Conservation (phyloP, 441 rosid genomes). For the Eruca vesicaria region DNA sequence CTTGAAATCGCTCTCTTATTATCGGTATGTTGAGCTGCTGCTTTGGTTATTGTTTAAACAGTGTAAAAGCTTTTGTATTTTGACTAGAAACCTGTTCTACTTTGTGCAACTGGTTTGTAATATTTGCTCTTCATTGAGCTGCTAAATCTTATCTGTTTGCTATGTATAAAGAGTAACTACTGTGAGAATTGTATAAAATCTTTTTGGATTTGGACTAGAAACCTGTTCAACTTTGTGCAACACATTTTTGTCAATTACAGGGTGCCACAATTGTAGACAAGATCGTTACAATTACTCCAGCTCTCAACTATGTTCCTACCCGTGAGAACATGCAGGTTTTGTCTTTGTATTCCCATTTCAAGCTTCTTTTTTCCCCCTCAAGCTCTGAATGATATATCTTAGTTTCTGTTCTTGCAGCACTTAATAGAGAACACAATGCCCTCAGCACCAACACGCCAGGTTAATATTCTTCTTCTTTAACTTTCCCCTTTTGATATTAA, state of each 20-base stretch:
- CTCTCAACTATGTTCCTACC: slow-evolving; percentile 50
- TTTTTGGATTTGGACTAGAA: not conserved
- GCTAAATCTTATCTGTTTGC: not conserved
- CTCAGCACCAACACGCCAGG: slow-evolving; percentile 45
- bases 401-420: slow-evolving; percentile 54
- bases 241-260: slow-evolving; percentile 28
- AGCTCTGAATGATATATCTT: not conserved
- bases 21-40: slow-evolving; percentile 52
- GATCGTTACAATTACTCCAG: slow-evolving; percentile 52
- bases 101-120: not conserved
- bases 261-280: slow-evolving; percentile 72
- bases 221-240: not conserved
- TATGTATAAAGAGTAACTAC: not conserved
- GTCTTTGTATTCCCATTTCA: not conserved
- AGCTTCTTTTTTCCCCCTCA: not conserved
- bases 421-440: slow-evolving; percentile 49
- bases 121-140: not conserved
- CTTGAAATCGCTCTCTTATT: slow-evolving; percentile 89
- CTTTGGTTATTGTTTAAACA: not conserved
- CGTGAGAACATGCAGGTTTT: slow-evolving; percentile 41
- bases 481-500: not conserved
- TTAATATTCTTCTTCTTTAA: slow-evolving; percentile 15
- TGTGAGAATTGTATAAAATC: not conserved
- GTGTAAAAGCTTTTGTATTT: not conserved
- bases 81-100: not conserved